Base-by-base conservation (phyloP, 148 eudicot genomes). In the Nepenthes mirabilis region DNA sequence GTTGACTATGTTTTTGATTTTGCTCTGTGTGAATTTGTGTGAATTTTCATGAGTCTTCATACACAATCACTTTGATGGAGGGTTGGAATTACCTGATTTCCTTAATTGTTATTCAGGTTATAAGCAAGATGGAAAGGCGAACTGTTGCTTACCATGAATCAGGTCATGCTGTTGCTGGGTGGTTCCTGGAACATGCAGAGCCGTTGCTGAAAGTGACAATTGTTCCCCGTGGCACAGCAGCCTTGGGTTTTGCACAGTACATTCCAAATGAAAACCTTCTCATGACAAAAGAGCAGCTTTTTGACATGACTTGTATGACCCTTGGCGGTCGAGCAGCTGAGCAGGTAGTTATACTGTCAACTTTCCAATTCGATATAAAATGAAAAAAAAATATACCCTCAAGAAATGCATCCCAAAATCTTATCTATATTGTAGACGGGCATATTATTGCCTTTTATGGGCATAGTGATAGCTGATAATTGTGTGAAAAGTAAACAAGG, bases 171-270 rank as follows among this genome's bases (percentile, higher is more conserved):
- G 91, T 90, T 53, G 64, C 84, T 4, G 97, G 95, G 55, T 86
- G 95, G 95, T 84, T 84, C 73, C 67, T 84, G 67, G 97, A 90
- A 64, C 95, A 87, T 45, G 91, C 97, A 43, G 95, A 86, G 51
- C 95, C 97, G 2, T 70, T 90, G 68, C 59, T 86, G 69, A 90
- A 90, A 73, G 97, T 87, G 64, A 90, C 95, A 2, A 90, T 90
- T 50, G 97, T 90, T 74, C 97, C 97, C n/a, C 97, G 95, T 61
- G 97, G 97, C 53, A 86, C 95, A 33, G 95, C 95, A 13, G 95
- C 95, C 35, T 78, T 90, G 55, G 97, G 97, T 40, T 86, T 90
- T 66, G 95, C 95, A 1, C 95, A 90, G 36, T 87, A 90, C 72
- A 95, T 90, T 62, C 95, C 97, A 11, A 90, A 74, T 65, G 97